A percentile compares a stretch with the other conserved stretches of the same genome.
phyloP scores from a whole-genome alignment of 2,329 filamentous ascomycete species.

The Cryphonectria carpinicola region DNA sequence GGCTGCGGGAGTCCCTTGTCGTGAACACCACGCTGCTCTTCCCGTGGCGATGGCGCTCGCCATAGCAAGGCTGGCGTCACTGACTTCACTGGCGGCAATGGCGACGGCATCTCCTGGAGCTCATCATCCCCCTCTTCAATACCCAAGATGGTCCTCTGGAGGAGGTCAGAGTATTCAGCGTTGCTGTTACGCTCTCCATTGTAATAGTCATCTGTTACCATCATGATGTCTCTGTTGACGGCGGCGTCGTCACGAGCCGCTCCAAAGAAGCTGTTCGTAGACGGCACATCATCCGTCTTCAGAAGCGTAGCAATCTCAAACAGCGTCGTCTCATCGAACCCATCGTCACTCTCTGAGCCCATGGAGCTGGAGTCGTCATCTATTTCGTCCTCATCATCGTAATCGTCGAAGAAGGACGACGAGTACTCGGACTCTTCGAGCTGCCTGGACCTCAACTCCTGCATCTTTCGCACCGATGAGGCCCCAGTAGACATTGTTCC shows the following conservation, averaged over 20 bases:
- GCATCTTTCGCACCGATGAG: slow-evolving; percentile 35
- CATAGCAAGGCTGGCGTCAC: slow-evolving; percentile 23
- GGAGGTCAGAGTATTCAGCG: slow-evolving; percentile 29
- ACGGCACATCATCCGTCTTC: slow-evolving; percentile 55
- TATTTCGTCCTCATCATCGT: slow-evolving; percentile 56
- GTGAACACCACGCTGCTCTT: background rate
- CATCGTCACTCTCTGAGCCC: slow-evolving; percentile 49
- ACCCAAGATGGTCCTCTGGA: slow-evolving; percentile 40
- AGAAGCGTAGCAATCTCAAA: slow-evolving; percentile 68
- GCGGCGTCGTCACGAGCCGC: slow-evolving; percentile 30
- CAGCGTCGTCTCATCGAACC: slow-evolving; percentile 64
- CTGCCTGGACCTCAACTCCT: slow-evolving; percentile 42
- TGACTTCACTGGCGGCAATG: slow-evolving; percentile 26
- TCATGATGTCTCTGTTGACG: slow-evolving; percentile 28
- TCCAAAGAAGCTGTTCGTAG: slow-evolving; percentile 55
- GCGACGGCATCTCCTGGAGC: slow-evolving; percentile 29
- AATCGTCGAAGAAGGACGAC: slow-evolving; percentile 63
- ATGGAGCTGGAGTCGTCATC: slow-evolving; percentile 43
- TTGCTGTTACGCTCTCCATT: slow-evolving; percentile 36
- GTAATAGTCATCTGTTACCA: slow-evolving; percentile 39
- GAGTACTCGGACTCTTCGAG: slow-evolving; percentile 47
- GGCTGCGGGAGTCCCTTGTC: slow-evolving; percentile 25
- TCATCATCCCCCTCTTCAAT: slow-evolving; percentile 36
- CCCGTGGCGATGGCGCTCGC: slow-evolving; percentile 16
- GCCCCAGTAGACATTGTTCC: slow-evolving; percentile 54